Conservation (phyloP, 192 early-diverging fungal genomes). For the Podochytrium sp. region DNA sequence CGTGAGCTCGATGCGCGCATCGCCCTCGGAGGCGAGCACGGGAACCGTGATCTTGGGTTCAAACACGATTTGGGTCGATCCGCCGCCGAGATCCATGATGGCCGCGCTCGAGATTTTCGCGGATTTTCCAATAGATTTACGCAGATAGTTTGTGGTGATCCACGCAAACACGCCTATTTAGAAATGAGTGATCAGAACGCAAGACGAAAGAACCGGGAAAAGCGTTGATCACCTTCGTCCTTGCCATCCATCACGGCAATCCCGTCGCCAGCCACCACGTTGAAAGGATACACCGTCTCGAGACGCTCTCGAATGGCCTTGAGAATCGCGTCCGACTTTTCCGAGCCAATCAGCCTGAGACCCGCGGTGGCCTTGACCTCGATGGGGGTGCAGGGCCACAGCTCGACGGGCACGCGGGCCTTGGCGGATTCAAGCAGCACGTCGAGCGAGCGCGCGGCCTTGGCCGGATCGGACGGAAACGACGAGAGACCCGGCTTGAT, state of each 20-base stretch:
- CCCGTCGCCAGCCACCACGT: conserved; percentile 64
- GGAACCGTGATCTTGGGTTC: conserved; percentile 63
- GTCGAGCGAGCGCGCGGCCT: conserved; percentile 83
- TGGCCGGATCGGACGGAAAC: conserved; percentile 69
- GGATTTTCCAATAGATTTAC: conserved; percentile 63
- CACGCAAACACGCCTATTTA: conserved; percentile 85
- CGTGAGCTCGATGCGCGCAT: conserved; percentile 71
- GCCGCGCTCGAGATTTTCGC: conserved; percentile 72
- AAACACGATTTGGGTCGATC: conserved; percentile 97
- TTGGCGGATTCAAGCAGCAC: conserved; percentile 77
- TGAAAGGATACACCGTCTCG: conserved; percentile 80
- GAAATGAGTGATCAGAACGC: not conserved
- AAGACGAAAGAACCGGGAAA: too few relatives aligned
- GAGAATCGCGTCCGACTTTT: conserved; percentile 76
- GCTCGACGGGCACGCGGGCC: conserved; percentile 66
- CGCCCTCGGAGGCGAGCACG: conserved; percentile 63
- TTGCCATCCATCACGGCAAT: conserved; percentile 94
- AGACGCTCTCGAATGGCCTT: conserved; percentile 69
- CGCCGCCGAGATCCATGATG: conserved; percentile 95
- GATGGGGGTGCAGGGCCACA: conserved; percentile 83
- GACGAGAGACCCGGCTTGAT: conserved; percentile 83
- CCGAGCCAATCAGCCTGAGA: conserved; percentile 75
- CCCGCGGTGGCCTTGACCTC: conserved; percentile 95
- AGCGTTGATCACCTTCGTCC: conserved; percentile 95
- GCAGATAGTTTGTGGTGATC: conserved; percentile 96